Evolutionary conservation across 2,329 filamentous ascomycete genomes (phyloP).

Genomic region (Monilinia vaccinii-corymbosi): DNA sequence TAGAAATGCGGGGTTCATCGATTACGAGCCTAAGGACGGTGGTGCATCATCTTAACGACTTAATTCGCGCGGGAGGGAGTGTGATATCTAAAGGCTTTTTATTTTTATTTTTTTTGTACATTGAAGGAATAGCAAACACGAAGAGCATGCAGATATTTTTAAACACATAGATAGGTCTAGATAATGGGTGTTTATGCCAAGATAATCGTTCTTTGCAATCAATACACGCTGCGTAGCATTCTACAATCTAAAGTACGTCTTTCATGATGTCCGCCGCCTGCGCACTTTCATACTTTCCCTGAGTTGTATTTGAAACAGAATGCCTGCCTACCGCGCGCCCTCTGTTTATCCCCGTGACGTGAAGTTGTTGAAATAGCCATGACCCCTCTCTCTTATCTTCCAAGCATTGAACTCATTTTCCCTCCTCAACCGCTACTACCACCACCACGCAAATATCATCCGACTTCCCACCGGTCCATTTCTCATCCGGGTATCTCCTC

Average conservation of each 20-base stretch:
- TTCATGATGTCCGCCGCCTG: background rate
- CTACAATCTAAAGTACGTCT: constrained; percentile 4
- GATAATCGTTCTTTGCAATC: background rate
- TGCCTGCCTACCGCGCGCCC: background rate
- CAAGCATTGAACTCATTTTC: constrained; percentile 9
- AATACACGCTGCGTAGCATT: background rate
- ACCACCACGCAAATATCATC: constrained; percentile 92
- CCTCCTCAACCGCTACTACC: constrained; percentile 63
- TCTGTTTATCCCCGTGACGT: background rate
- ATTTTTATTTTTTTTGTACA: too few relatives aligned
- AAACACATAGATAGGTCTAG: background rate
- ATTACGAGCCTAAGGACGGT: constrained; percentile 21
- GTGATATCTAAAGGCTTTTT: background rate
- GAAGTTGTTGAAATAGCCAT: background rate
- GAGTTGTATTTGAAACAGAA: background rate
- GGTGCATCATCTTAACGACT: background rate
- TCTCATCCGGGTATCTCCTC: constrained; percentile 74
- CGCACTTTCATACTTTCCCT: background rate
- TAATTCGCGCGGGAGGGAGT: background rate
- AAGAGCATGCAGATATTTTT: background rate
- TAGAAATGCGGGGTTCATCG: constrained; percentile 18
- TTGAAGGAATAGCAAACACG: background rate
- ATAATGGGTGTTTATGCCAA: background rate
- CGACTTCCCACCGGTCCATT: constrained; percentile 85
- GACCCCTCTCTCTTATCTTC: background rate